Evolutionary conservation across 2,329 filamentous ascomycete genomes (phyloP), one percentile per base, ranked within the genome.

Genomic region (Ophiostoma himal-ulmi): DNA sequence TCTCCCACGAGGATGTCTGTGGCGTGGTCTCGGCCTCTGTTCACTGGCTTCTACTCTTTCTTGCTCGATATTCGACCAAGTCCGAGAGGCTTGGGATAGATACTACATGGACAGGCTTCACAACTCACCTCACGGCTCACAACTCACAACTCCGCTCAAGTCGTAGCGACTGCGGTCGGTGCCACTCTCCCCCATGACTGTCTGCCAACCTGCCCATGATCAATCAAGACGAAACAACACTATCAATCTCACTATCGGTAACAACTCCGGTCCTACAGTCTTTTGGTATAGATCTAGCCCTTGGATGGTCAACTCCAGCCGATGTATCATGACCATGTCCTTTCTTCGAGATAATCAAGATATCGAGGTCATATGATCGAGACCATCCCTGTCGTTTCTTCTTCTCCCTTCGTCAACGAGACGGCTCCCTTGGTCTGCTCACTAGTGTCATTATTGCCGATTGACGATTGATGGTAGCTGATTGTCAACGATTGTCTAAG

Each of bases 1-100:
- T 62, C 14, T 62, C 26, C 57, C 57, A 62, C 57, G 57, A 62
- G 57, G 57, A 36, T 62, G 57, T 62, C 3, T 62, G 57, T 62
- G 57, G 52, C 26, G 57, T 26, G 57, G 57, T 62, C 57, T 62
- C 54, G 17, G 54, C 57, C 26, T 34, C 26, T 30, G 11, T 60
- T 17, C 17, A n/a, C 54, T 14, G 34, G 5, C 48, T 54, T 13
- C 14, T 44, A 14, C 41, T 44, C 14, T 41, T 41, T 41, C 11
- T 5, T 44, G 13, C 41, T 44, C 17, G 41, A 14, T 17, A 17
- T n/a, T 26, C 52, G n/a, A 57, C n/a, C 54, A 60, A 34, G 54
- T 22, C 54, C 26, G 26, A 17, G 3, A 34, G 52, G 52, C 52
- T 57, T 57, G 52, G 17, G 10, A 62, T 14, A 30, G 10, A 62